Evolutionary conservation across 352 stramenopile genomes (phyloP), one percentile per base, ranked within the genome.

Genomic region (Thalassiosira sp.): DNA sequence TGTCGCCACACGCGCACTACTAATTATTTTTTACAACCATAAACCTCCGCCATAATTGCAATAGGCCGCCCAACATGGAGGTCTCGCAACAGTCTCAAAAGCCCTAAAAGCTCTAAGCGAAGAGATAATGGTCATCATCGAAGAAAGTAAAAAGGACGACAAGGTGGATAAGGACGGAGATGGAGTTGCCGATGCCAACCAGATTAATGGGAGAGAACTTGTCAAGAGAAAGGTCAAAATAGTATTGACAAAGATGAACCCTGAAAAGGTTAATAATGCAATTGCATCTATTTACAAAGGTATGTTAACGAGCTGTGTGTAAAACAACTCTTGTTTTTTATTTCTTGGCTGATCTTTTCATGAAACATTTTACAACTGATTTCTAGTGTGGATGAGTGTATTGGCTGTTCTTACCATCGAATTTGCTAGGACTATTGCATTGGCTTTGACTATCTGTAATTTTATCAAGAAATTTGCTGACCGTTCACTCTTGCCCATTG

Each of bases 121-220:
- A 42, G 87, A 93, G 68, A 68, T 75, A 2, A 73, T 85, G n/a
- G 70, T 88, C 20, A 87, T 91, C 28, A 66, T 91, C 13, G 74
- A 90, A 18, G 80, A 84, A 66, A 88, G 77, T 28, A 90, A 92
- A 58, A 93, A 94, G 59, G 86, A 93, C 43, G 78, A 93, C 49
- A 74, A 84, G 20, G 37, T 66, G 3, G 88, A 94, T 67, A 64
- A 72, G 8, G 81, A 92, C 46, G 74, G 74, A 8, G 81, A 92
- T 75, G 89, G 88, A 13, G 64, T 79, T 5, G 61, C 56, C 18
- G 88, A 94, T 51, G 74, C 89, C 6, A 43, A 87, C 31, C 63
- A 93, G 78, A 81, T 94, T 46, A 57, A 51, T 6, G 60, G 57
- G 22, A 46, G 73, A 46, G 81, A 90, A 72, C 83, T 91, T 31